Evolutionary conservation across 2,329 filamentous ascomycete species (phyloP), one percentile per base, ranked within the genome.

Genomic region (Chaetomium sp.): DNA sequence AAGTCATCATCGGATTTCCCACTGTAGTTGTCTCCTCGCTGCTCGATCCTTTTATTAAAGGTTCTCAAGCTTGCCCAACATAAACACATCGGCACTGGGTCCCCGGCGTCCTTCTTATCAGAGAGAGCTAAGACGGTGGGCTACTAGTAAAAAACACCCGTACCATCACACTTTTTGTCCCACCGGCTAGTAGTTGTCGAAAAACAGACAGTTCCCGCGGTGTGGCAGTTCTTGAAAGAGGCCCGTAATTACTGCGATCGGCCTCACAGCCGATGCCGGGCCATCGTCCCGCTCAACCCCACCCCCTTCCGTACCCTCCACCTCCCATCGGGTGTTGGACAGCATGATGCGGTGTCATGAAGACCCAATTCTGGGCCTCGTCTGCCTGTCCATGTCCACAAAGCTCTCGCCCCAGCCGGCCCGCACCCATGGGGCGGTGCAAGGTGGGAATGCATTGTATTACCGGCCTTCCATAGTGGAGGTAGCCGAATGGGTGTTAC

Each of bases 381-480:
- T 34, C 37, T 35, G 49, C 34, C 38, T 36, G 27, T 43, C 49
- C 40, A 48, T 40, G 44, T 14, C 43, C 52, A 27, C 40, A 41
- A 54, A 36, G 44, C 52, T 57, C 52, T 49, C 6, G 11, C 44
- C 52, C 48, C 48, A 52, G 52, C 34, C 47, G 49, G 44, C 19
- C 52, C 38, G 44, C 36, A 27, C 19, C 19, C 19, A 27, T 27
- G 19, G 19, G 19, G 43, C 42, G 33, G 10, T 44, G 33, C 6
- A 45, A 43, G 52, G 47, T 45, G 38, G 38, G 37, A 54, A 12
- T 27, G 47, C 37, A 37, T 34, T 34, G n/a, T 50, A 6, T 10
- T 53, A 12, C 55, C 55, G 51, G 33, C 40, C 46, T 51, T 27
- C 50, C 55, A 53, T 47, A 12, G 42, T 32, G 47, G 33, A 52